phyloP scores from a whole-genome alignment of 768 basidiomycete genomes.

The Phallus indusiatus region DNA sequence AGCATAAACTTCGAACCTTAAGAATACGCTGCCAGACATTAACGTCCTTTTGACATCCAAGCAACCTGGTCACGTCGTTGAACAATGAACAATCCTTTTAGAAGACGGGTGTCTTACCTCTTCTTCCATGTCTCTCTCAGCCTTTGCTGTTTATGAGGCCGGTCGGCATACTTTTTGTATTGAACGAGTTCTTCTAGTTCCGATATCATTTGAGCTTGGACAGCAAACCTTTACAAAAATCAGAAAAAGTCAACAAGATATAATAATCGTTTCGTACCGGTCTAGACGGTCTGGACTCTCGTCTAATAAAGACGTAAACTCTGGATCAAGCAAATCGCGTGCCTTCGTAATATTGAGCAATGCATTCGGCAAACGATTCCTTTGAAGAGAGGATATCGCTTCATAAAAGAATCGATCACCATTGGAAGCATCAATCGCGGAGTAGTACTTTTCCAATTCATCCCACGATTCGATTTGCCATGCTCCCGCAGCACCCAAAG shows the following conservation, averaged over 20 bases:
- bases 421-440: slow-evolving; percentile 36
- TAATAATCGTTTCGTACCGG: slow-evolving; percentile 24
- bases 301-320: slow-evolving; percentile 35
- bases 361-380: slow-evolving; percentile 34
- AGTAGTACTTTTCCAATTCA: slow-evolving; percentile 39
- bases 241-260: not conserved
- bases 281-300: slow-evolving; percentile 41
- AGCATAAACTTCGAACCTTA: slow-evolving; percentile 37
- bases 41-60: slow-evolving; percentile 42
- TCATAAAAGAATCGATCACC: slow-evolving; percentile 41
- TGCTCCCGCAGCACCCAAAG: slow-evolving; percentile 37
- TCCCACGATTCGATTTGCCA: slow-evolving; percentile 42
- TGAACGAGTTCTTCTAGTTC: slow-evolving; percentile 43
- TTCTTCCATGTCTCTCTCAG: slow-evolving; percentile 42
- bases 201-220: slow-evolving; percentile 41
- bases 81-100: not conserved
- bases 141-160: slow-evolving; percentile 30
- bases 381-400: slow-evolving; percentile 38
- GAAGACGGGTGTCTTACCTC: slow-evolving; percentile 20
- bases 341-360: slow-evolving; percentile 33
- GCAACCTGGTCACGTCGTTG: slow-evolving; percentile 22
- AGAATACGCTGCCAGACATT: slow-evolving; percentile 44
- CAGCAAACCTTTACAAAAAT: slow-evolving; percentile 26
- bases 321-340: slow-evolving; percentile 34
- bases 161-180: slow-evolving; percentile 36